Base-by-base conservation (phyloP, 2,329 filamentous ascomycete species). In the Neurospora sp. region DNA sequence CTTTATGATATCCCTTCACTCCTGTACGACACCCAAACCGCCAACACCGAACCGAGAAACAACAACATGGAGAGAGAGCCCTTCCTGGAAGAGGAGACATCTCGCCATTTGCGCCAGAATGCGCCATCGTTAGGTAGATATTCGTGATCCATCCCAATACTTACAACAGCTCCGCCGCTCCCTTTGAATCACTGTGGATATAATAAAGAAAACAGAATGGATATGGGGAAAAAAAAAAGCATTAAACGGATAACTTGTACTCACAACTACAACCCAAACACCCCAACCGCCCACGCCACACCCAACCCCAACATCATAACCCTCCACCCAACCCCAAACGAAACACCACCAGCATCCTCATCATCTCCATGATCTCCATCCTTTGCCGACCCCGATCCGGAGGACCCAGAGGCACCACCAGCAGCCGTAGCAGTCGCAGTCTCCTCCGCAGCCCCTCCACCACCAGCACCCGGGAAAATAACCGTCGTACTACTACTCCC, bases 401-500 rank as follows among this genome's bases (percentile, higher is more conserved):
- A 46, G 4, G 42, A 46, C n/a, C 42, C 42, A n/a, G 42, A 46
- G 4, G 9, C 9, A 10, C 40, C 68, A 1, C 58, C 69, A 2
- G 40, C 66, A n/a, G 28, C 66, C 38, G 67, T 67, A 4, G 69
- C 69, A 5, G n/a, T 23, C n/a, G 62, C 19, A 1, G 19, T 15
- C 11, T 23, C 66, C 15, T 46, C 67, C 6, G 69, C 28, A 28
- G 28, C 67, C 13, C 33, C 67, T 40, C 17, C 58, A 39, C 17
- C 58, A 39, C 66, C 69, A 0, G 69, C 75, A 15, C 77, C 76
- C 11, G 78, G 78, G 6, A 75, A 76, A n/a, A 85, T 79, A 3
- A 81, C 80, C 15, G 80, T 77, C 1, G 80, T 82, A 4, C 81
- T 78, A 4, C 81, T 78, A 2, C 81, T 84, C 8, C 28, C 52